Evolutionary conservation across 345 rosid species (phyloP), one percentile per base, ranked within the genome.

Genomic region (Microcos paniculata): DNA sequence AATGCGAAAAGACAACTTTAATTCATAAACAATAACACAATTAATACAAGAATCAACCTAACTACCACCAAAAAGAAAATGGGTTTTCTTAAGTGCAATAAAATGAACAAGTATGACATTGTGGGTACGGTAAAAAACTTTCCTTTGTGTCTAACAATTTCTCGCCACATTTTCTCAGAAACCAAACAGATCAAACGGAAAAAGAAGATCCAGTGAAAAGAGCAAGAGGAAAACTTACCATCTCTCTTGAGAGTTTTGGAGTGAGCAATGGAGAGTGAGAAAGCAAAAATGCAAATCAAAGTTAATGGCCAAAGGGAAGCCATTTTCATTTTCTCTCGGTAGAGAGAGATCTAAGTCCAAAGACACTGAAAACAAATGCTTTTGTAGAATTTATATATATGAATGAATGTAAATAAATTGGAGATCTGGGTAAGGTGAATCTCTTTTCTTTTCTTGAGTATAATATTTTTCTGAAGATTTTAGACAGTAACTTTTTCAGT

Each of bases 211-310:
- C 19, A 61, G 23, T 4, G 26, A 28, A 19, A 49, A 49, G 9
- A 49, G 43, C 15, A 42, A 66, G 51, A 45, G 15, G 35, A 52
- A 58, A 26, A 51, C 31, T 74, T 78, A 86, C 89, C 86, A 64
- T 86, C 89, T 76, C 96, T 88, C 82, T 91, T 91, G 46, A 91
- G 88, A 76, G 96, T 91, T 75, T 91, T 89, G 87, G 84, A 84
- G 77, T 63, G 53, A 62, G 83, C 83, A 51, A 69, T 45, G 8
- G 81, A 28, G 77, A 84, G 77, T 10, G 82, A 59, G 28, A 88
- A 72, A 26, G 80, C 72, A 58, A 83, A 58, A 59, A 85, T 43
- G 81, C 80, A 72, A 79, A 89, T 58, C 67, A 76, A 8, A n/a
- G 70, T 42, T 33, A 76, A 45, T 16, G 73, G 21, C 62, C 73